phyloP scores from a whole-genome alignment of 768 basidiomycete species.

The Xerocomus brunneocitrinus region DNA sequence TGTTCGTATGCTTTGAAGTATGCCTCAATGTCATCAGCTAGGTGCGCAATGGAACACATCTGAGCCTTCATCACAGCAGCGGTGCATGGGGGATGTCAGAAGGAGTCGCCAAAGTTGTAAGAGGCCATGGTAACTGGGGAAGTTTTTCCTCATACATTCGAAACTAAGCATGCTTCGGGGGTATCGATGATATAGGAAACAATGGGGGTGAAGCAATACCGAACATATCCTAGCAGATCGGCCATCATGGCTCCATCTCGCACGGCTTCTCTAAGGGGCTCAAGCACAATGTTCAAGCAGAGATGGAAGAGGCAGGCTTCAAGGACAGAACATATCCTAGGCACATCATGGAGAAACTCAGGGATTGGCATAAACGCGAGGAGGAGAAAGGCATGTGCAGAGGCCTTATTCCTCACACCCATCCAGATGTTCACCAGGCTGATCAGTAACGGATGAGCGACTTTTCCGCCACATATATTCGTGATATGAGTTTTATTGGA shows the following conservation, averaged over 20 bases:
- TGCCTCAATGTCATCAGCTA: background rate
- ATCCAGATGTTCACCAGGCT: constrained; percentile 13
- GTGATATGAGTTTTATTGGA: constrained; percentile 4
- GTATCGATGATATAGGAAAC: background rate
- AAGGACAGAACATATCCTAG: background rate
- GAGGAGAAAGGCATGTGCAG: background rate
- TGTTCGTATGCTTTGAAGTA: background rate
- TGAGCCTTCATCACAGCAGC: background rate
- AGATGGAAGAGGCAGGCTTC: background rate
- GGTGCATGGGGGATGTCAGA: background rate
- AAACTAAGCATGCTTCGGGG: background rate
- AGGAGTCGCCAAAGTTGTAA: background rate
- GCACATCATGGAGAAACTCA: background rate
- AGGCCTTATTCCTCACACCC: background rate
- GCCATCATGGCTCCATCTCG: background rate
- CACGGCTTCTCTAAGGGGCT: background rate
- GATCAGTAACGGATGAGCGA: constrained; percentile 8
- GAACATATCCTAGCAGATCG: background rate
- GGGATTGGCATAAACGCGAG: background rate
- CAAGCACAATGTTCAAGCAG: background rate
- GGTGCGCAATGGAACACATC: background rate
- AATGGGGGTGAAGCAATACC: background rate
- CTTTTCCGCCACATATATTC: constrained; percentile 12
- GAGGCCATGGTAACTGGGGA: background rate
- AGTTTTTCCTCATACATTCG: background rate